Conservation (phyloP, 1,284 basidiomycete genomes). For the Marasmius tenuissimus region DNA sequence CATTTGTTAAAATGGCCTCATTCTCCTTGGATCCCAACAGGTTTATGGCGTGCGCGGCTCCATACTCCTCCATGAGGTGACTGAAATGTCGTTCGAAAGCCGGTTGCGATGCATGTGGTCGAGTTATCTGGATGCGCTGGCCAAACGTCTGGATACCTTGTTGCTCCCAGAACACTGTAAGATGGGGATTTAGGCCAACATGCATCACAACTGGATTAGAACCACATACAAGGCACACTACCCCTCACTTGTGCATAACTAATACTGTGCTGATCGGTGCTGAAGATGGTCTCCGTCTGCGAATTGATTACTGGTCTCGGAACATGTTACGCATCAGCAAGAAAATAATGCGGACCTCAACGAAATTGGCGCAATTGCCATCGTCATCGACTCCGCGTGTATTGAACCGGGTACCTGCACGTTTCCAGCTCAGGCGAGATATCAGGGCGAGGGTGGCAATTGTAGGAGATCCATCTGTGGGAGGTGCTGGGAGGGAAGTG, state of each 20-base stretch:
- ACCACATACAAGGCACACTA: slow-evolving; percentile 81
- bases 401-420: slow-evolving; percentile 97
- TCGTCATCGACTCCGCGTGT: slow-evolving; percentile 98
- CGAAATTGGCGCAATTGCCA: slow-evolving; percentile 96
- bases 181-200: slow-evolving; percentile 14
- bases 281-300: slow-evolving; percentile 90
- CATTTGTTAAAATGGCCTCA: slow-evolving; percentile 80
- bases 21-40: slow-evolving; percentile 90
- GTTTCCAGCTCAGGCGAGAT: slow-evolving; percentile 89
- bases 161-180: slow-evolving; percentile 95
- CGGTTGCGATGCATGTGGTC: slow-evolving; percentile 94
- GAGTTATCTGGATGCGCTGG: slow-evolving; percentile 88
- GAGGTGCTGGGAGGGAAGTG: slow-evolving; percentile 71
- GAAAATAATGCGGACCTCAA: slow-evolving; percentile 62
- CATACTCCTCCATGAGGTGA: slow-evolving; percentile 83
- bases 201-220: slow-evolving; percentile 15
- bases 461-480: slow-evolving; percentile 64
- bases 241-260: slow-evolving; percentile 94
- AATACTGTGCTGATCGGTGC: slow-evolving; percentile 80
- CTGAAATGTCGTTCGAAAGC: slow-evolving; percentile 95
- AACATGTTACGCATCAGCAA: slow-evolving; percentile 12
- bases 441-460: slow-evolving; percentile 78
- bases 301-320: slow-evolving; percentile 13
- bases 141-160: slow-evolving; percentile 90
- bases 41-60: slow-evolving; percentile 82